Conservation (phyloP, 2,329 filamentous ascomycete species). For the Ophiostoma fasciatum region DNA sequence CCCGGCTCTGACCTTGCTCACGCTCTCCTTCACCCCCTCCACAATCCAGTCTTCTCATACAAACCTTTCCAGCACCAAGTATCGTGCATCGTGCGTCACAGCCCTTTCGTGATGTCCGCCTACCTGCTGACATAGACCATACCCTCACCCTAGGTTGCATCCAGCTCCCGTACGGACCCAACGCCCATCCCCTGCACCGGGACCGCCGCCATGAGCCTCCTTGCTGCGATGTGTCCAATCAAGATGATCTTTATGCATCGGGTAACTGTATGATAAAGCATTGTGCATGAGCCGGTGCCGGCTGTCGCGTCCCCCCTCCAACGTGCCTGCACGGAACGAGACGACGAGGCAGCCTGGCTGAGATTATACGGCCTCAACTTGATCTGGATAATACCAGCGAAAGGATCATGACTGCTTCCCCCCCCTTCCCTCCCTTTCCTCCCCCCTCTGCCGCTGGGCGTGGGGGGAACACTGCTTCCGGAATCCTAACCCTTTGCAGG, state of each 20-base stretch:
- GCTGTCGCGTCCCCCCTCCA: slow-evolving; percentile 1
- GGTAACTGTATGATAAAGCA: slow-evolving; percentile 13
- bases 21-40: no score
- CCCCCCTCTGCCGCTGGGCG: neutral
- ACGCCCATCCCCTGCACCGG: no score
- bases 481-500: slow-evolving; percentile 15
- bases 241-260: slow-evolving; percentile 11
- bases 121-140: no score
- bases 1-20: no score
- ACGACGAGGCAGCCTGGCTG: slow-evolving; percentile 15
- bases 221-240: slow-evolving; percentile 7
- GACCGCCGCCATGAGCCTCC: slow-evolving; percentile 3
- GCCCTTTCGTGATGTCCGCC: no score
- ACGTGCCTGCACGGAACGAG: neutral
- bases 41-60: no score
- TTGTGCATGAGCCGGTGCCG: slow-evolving; percentile 13
- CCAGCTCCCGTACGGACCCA: no score
- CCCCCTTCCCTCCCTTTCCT: slow-evolving; percentile 20
- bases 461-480: no score
- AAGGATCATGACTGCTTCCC: slow-evolving; percentile 96
- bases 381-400: slow-evolving; percentile 39
- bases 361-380: slow-evolving; percentile 26
- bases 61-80: no score
- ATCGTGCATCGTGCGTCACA: no score
- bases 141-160: no score